A percentile compares a stretch with the other conserved stretches of the same genome.
Evolutionary conservation across 257 asterid genomes (phyloP).

Genomic region (Solanum pinnatisectum): DNA sequence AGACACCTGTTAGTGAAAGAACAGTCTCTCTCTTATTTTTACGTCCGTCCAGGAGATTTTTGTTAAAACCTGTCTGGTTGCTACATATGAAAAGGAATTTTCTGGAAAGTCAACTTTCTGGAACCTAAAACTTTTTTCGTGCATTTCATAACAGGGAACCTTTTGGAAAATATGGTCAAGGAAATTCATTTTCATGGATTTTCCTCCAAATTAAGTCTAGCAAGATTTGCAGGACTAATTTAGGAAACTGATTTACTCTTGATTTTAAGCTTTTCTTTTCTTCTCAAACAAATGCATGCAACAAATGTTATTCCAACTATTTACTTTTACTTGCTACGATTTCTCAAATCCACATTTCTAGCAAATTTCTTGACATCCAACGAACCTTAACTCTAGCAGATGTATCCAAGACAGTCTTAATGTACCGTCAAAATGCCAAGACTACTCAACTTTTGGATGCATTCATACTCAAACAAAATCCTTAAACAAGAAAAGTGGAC

Average conservation of each 20-base stretch:
- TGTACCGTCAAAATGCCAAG: background rate
- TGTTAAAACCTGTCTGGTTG: background rate
- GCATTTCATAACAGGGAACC: background rate
- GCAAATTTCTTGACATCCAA: background rate
- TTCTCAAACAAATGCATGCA: background rate
- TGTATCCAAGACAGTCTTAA: background rate
- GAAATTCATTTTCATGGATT: background rate
- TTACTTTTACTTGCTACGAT: background rate
- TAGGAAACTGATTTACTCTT: background rate
- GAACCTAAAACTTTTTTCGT: background rate
- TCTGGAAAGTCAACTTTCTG: background rate
- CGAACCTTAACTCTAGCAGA: background rate
- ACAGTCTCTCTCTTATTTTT: background rate
- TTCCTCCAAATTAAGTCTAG: background rate
- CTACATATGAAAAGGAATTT: background rate
- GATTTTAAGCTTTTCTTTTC: background rate
- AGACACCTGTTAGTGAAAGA: background rate
- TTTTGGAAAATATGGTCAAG: background rate
- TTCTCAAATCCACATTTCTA: background rate
- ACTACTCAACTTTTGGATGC: background rate
- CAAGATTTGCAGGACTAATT: background rate
- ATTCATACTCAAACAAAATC: background rate
- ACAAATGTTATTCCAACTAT: background rate
- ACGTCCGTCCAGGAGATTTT: background rate
- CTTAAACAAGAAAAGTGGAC: background rate